phyloP scores from a whole-genome alignment of 805 yeast species.

The Candida arabinofermentans region DNA sequence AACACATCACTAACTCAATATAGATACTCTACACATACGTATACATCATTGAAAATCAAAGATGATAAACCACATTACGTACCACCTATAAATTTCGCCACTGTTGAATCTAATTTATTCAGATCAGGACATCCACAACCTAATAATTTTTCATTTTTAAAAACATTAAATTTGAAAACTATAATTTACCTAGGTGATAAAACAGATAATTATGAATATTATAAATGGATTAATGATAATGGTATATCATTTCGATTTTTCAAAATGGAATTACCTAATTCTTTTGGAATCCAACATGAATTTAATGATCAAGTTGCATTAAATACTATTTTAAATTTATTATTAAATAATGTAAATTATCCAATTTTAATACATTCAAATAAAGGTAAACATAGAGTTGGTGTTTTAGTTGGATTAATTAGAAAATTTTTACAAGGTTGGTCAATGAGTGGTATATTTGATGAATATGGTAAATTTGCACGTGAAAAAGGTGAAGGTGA shows the following conservation, averaged over 20 bases:
- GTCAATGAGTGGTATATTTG: constrained; percentile 90
- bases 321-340: constrained; percentile 49
- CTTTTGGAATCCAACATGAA: constrained; percentile 54
- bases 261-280: constrained; percentile 54
- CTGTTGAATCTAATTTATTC: constrained; percentile 83
- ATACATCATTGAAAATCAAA: constrained; percentile 31
- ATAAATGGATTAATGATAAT: constrained; percentile 54
- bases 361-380: constrained; percentile 91
- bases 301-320: constrained; percentile 57
- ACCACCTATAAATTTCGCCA: constrained; percentile 89
- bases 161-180: constrained; percentile 65
- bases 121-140: constrained; percentile 94
- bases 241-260: constrained; percentile 55
- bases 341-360: constrained; percentile 64
- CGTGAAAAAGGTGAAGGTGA: constrained; percentile 92
- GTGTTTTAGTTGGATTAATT: constrained; percentile 88
- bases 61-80: constrained; percentile 43
- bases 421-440: constrained; percentile 86
- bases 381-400: constrained; percentile 96
- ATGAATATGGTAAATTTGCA: constrained; percentile 89
- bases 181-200: constrained; percentile 83
- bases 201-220: constrained; percentile 59
- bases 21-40: too few relatives aligned
- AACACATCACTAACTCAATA: too few relatives aligned
- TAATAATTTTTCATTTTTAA: constrained; percentile 74